phyloP scores from a whole-genome alignment of 768 basidiomycete species.

The Lentinula sp. region DNA sequence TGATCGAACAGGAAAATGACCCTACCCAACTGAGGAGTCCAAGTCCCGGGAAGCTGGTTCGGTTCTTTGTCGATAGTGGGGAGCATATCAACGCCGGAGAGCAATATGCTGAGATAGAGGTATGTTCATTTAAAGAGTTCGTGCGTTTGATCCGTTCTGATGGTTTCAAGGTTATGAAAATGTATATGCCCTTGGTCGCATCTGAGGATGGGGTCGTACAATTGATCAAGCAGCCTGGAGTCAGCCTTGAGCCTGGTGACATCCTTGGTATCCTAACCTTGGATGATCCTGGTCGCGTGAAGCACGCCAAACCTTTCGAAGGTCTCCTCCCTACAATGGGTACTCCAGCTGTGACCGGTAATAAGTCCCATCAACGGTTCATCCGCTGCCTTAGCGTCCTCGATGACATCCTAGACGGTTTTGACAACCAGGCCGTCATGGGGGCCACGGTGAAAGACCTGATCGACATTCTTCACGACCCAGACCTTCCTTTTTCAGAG shows the following conservation, averaged over 20 bases:
- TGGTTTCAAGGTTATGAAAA: slow-evolving; percentile 81
- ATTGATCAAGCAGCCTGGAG: slow-evolving; percentile 97
- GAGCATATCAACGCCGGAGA: slow-evolving; percentile 97
- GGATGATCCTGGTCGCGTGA: slow-evolving; percentile 93
- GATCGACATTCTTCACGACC: slow-evolving; percentile 71
- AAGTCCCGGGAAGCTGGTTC: slow-evolving; percentile 92
- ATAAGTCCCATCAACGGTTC: slow-evolving; percentile 85
- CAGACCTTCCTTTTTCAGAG: slow-evolving; percentile 87
- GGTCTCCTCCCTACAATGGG: slow-evolving; percentile 89
- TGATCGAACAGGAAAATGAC: slow-evolving; percentile 99
- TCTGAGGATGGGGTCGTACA: slow-evolving; percentile 92
- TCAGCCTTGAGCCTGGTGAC: slow-evolving; percentile 93
- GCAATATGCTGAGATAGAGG: slow-evolving; percentile 97
- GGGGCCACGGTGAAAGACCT: slow-evolving; percentile 81
- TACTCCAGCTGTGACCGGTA: slow-evolving; percentile 76
- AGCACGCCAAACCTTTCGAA: slow-evolving; percentile 97
- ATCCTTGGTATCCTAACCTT: slow-evolving; percentile 95
- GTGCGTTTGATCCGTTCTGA: neutral
- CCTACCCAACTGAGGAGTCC: slow-evolving; percentile 96
- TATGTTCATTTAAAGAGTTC: slow-evolving; percentile 23
- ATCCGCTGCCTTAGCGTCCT: slow-evolving; percentile 68
- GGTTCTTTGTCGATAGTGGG: slow-evolving; percentile 93
- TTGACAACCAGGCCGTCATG: slow-evolving; percentile 94
- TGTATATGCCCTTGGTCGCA: slow-evolving; percentile 98
- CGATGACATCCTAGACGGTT: slow-evolving; percentile 91